Percentiles rank a stretch among this genome's conserved stretches.
Evolutionary conservation across 2,329 filamentous ascomycete species (phyloP).

Genomic region (Macrophomina pseudophaseolina): DNA sequence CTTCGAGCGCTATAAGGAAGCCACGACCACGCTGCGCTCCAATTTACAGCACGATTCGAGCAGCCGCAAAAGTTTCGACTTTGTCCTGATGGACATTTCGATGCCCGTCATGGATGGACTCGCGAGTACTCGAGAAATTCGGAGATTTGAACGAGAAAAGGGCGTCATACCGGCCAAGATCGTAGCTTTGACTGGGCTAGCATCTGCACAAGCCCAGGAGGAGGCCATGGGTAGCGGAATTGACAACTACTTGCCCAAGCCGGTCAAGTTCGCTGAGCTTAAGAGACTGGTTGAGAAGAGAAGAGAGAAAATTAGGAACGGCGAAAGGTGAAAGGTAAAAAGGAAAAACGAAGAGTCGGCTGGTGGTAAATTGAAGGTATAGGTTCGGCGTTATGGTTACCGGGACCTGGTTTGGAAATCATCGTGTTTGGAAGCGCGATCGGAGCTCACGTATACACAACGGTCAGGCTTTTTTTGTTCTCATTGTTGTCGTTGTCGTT

Average conservation of each 20-base stretch:
- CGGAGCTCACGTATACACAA: background rate
- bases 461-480: background rate
- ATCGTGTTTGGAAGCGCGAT: background rate
- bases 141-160: slow-evolving; percentile 52
- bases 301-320: background rate
- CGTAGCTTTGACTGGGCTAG: slow-evolving; percentile 60
- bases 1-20: slow-evolving; percentile 37
- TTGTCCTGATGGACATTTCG: slow-evolving; percentile 56
- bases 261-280: slow-evolving; percentile 52
- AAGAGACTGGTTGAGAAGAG: slow-evolving; percentile 43
- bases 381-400: background rate
- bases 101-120: slow-evolving; percentile 63
- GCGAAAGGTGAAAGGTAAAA: background rate
- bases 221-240: slow-evolving; percentile 60
- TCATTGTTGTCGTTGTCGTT: background rate
- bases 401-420: background rate
- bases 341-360: background rate
- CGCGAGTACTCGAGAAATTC: slow-evolving; percentile 56
- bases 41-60: slow-evolving; percentile 22
- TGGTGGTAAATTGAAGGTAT: background rate
- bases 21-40: background rate
- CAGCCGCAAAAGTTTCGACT: slow-evolving; percentile 32
- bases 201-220: slow-evolving; percentile 54
- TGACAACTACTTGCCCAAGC: slow-evolving; percentile 62
- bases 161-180: slow-evolving; percentile 51